Conservation (phyloP, 257 asterid species). For the Solanum bulbocastanum region DNA sequence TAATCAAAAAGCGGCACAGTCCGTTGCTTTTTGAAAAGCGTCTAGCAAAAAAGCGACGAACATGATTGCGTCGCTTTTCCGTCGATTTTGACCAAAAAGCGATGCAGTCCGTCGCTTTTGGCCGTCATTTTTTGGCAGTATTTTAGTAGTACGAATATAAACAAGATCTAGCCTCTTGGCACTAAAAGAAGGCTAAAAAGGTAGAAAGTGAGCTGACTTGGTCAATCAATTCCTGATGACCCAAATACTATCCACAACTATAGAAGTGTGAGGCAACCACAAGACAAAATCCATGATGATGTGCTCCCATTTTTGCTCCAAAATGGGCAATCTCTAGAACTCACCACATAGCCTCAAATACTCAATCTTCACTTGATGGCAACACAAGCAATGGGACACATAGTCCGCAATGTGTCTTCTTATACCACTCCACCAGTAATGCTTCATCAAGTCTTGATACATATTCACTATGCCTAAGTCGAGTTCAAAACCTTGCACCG, state of each 20-base stretch:
- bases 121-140: too few species aligned
- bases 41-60: too few species aligned
- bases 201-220: neutral
- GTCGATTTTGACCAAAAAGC: too few species aligned
- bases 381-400: neutral
- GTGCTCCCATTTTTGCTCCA: neutral
- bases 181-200: too few species aligned
- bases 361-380: neutral
- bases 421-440: neutral
- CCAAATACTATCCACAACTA: neutral
- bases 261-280: neutral
- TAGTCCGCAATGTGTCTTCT: neutral
- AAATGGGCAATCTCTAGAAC: neutral
- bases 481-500: neutral
- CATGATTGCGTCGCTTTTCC: too few species aligned
- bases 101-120: too few species aligned
- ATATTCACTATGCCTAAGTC: neutral
- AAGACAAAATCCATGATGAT: neutral
- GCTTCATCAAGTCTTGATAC: neutral
- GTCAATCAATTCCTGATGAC: neutral
- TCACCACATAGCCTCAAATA: neutral
- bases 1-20: too few species aligned
- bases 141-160: too few species aligned
- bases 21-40: too few species aligned
- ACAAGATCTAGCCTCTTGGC: neutral